These are phyloP conservation scores for Triangularia verruculosa DNA, from an alignment of 2,329 filamentous ascomycete genomes.

Conservation along the genomic window DNA sequence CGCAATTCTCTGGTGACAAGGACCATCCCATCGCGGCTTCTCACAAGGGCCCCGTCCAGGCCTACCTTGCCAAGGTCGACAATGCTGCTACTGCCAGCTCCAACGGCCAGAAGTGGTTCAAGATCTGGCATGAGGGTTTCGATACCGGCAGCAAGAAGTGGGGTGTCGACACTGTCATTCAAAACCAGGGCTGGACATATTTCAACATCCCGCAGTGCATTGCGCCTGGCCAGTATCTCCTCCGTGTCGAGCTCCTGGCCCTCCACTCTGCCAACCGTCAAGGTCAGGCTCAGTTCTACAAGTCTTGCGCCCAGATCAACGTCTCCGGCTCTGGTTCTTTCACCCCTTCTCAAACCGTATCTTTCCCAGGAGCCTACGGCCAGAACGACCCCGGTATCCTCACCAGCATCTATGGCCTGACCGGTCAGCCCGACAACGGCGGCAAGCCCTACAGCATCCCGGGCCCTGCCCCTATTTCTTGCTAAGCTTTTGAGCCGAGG, in stretches of 20 bases:
- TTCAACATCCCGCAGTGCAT: constrained; percentile 51
- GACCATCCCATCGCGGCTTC: constrained; percentile 54
- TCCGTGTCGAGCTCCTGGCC: constrained; percentile 53
- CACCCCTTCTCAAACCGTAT: constrained; percentile 38
- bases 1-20: constrained; percentile 46
- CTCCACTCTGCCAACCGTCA: constrained; percentile 46
- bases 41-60: constrained; percentile 54
- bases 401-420: constrained; percentile 46
- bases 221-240: constrained; percentile 52
- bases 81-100: constrained; percentile 45
- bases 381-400: constrained; percentile 44
- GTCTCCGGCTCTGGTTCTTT: constrained; percentile 39
- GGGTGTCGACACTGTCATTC: constrained; percentile 47
- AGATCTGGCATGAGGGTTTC: constrained; percentile 51
- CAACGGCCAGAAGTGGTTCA: constrained; percentile 50
- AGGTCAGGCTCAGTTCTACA: constrained; percentile 44
- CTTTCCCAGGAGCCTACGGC: constrained; percentile 46
- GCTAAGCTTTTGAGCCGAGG: constrained; percentile 24
- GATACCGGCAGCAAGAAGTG: constrained; percentile 42
- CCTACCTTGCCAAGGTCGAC: constrained; percentile 52
- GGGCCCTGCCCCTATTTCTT: constrained; percentile 35
- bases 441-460: constrained; percentile 41
- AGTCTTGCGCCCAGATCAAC: constrained; percentile 42
- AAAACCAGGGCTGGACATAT: constrained; percentile 44
- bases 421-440: constrained; percentile 41